Percentiles rank a stretch among this genome's conserved stretches.
These are phyloP conservation scores for Fusarium protoensiforme DNA, from an alignment of 2,329 filamentous ascomycete species.

Conservation along the genomic window DNA sequence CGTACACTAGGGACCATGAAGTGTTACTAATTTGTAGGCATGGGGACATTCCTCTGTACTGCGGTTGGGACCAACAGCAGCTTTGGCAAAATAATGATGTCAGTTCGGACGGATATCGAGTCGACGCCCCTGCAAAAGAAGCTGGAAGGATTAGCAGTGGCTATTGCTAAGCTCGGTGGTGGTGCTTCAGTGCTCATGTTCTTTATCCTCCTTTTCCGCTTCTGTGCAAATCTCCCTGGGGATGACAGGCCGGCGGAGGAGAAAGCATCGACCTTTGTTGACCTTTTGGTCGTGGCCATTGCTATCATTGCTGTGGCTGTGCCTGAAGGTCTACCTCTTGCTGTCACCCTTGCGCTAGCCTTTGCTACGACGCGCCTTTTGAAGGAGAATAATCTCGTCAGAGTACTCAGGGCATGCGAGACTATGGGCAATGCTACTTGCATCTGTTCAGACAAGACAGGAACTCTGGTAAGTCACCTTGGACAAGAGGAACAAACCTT, in stretches of 20 bases:
- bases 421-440: neutral
- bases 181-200: slow-evolving; percentile 40
- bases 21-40: slow-evolving; percentile 44
- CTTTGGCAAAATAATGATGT: slow-evolving; percentile 65
- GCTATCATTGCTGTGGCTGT: slow-evolving; percentile 74
- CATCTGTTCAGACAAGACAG: neutral
- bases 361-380: slow-evolving; percentile 56
- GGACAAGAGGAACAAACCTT: neutral
- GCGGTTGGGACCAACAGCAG: slow-evolving; percentile 63
- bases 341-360: slow-evolving; percentile 73
- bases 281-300: slow-evolving; percentile 72
- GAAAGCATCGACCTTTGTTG: slow-evolving; percentile 33
- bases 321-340: slow-evolving; percentile 72
- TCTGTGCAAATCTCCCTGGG: slow-evolving; percentile 3
- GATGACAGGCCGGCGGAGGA: slow-evolving; percentile 8
- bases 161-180: slow-evolving; percentile 57
- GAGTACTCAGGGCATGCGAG: neutral
- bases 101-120: slow-evolving; percentile 59
- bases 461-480: neutral
- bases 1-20: neutral
- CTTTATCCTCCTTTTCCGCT: slow-evolving; percentile 19
- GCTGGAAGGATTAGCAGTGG: slow-evolving; percentile 50
- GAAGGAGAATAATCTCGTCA: neutral
- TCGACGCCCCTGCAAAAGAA: slow-evolving; percentile 65
- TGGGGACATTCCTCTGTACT: slow-evolving; percentile 64